A percentile compares a stretch with the other conserved stretches of the same genome.
Evolutionary conservation across 2,329 filamentous ascomycete genomes (phyloP).

Genomic region (Alternaria panax): DNA sequence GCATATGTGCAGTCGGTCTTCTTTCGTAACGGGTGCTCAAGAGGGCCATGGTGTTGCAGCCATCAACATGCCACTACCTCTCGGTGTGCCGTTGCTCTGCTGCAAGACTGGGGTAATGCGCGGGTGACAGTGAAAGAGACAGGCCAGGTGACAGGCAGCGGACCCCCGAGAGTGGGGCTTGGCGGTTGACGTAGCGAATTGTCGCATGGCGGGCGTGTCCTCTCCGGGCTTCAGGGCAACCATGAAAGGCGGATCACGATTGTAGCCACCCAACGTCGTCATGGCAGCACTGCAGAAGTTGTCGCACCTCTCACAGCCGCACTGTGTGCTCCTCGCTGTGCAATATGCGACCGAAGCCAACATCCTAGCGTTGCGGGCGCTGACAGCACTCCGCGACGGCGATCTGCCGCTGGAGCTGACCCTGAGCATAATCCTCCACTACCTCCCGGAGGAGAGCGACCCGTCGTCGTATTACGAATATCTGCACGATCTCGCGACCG

Average conservation of each 20-base stretch:
- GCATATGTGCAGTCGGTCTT: too few relatives aligned
- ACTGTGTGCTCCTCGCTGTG: conserved; percentile 75
- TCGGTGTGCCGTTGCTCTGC: neutral
- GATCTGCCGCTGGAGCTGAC: conserved; percentile 70
- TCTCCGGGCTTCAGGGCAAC: conserved; percentile 1
- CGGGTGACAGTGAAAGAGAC: neutral
- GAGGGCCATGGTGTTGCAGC: too few relatives aligned
- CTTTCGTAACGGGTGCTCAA: too few relatives aligned
- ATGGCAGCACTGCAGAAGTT: conserved; percentile 42
- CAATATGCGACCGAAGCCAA: conserved; percentile 73
- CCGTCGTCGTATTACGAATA: conserved; percentile 70
- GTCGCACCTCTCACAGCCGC: conserved; percentile 65
- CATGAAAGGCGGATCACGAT: conserved; percentile 5
- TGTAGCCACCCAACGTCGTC: neutral
- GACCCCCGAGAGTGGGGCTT: conserved; percentile 23
- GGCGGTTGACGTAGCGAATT: conserved; percentile 29
- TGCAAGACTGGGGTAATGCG: too few relatives aligned
- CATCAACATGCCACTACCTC: too few relatives aligned
- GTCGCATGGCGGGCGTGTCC: conserved; percentile 21
- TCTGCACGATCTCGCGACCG: conserved; percentile 64
- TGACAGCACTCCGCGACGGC: conserved; percentile 64
- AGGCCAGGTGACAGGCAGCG: conserved; percentile 6
- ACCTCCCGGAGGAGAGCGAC: conserved; percentile 74
- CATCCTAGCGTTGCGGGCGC: conserved; percentile 66
- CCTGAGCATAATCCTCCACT: conserved; percentile 77